phyloP scores from a whole-genome alignment of 2,329 filamentous ascomycete genomes.

The Alternaria burnsii region DNA sequence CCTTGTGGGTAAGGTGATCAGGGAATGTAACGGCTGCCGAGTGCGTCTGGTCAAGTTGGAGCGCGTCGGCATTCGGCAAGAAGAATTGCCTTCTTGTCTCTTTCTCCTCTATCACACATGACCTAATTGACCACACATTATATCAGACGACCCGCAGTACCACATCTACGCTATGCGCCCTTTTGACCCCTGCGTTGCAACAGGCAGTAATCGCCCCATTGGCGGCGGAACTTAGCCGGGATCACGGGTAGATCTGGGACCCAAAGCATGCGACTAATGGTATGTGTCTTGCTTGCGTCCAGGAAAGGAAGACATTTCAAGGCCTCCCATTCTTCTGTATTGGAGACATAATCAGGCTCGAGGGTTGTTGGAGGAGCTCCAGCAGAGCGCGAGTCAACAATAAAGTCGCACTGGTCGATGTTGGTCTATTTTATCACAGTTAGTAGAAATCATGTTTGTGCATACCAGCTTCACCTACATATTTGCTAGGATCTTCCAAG shows the following conservation, averaged over 20 bases:
- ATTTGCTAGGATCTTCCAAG: conserved; percentile 85
- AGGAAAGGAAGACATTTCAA: conserved; percentile 81
- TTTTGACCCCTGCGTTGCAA: conserved; percentile 61
- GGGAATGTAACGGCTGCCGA: background rate
- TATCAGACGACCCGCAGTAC: no score
- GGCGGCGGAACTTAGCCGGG: conserved; percentile 73
- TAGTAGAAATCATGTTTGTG: conserved; percentile 15
- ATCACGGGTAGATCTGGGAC: conserved; percentile 75
- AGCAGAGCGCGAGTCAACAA: conserved; percentile 87
- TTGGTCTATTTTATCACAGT: conserved; percentile 62
- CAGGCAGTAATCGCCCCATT: conserved; percentile 90
- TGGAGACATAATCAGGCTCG: conserved; percentile 82
- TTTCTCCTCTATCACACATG: background rate
- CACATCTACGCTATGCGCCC: background rate
- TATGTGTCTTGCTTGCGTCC: conserved; percentile 76
- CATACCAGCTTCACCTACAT: conserved; percentile 61
- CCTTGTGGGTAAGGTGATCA: background rate
- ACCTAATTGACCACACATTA: background rate
- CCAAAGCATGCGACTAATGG: conserved; percentile 82
- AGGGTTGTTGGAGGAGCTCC: conserved; percentile 65
- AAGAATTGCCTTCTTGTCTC: background rate
- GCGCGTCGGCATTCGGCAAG: background rate
- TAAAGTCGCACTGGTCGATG: conserved; percentile 76
- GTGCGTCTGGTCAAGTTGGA: background rate
- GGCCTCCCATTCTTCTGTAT: conserved; percentile 78